Base-by-base conservation (phyloP, 352 stramenopile species). In the Saprolegnia parasitica region DNA sequence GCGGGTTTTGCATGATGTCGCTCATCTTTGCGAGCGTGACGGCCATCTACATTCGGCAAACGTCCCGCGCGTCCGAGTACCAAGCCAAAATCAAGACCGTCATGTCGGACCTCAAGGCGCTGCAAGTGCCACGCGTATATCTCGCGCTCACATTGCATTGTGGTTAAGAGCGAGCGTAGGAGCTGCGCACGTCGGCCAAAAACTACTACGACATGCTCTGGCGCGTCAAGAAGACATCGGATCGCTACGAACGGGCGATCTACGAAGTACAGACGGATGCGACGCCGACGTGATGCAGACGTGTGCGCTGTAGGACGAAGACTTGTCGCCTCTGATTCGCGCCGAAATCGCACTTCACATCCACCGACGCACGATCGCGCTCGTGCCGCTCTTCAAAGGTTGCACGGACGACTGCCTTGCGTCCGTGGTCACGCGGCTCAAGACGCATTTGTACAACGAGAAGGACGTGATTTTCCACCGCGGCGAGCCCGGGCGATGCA, bases 211-310 rank as follows among this genome's bases (percentile, higher is more conserved):
- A 88, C 66, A 86, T 77, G 49, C 73, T 88, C 11, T 88, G 80
- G 80, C 74, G 80, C 37, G 81, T 88, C 75, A 85, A 85, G 49
- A 88, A 86, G 71, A 88, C 79, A 0, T 88, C 80, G 1, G 80
- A 88, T 52, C 77, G 80, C 2, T 86, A 86, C 45, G 80, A 88
- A 35, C 86, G 86, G 63, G 78, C 78, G 20, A 88, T 88, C n/a
- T 88, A 88, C 64, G 80, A 84, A 37, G 26, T 37, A 49, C 42
- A 3, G 8, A 15, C 10, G n/a, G n/a, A n/a, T n/a, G n/a, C n/a
- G n/a, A n/a, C n/a, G n/a, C n/a, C n/a, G n/a, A n/a, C n/a, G n/a
- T n/a, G 11, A 3, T 10, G 42, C 3, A 11, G 11, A 37, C 15
- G 16, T 57, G 50, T n/a, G 50, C 10, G 21, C 13, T 15, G 3